Evolutionary conservation across 352 stramenopile genomes (phyloP), one percentile per base, ranked within the genome.

Genomic region (Phytopythium helicoides): DNA sequence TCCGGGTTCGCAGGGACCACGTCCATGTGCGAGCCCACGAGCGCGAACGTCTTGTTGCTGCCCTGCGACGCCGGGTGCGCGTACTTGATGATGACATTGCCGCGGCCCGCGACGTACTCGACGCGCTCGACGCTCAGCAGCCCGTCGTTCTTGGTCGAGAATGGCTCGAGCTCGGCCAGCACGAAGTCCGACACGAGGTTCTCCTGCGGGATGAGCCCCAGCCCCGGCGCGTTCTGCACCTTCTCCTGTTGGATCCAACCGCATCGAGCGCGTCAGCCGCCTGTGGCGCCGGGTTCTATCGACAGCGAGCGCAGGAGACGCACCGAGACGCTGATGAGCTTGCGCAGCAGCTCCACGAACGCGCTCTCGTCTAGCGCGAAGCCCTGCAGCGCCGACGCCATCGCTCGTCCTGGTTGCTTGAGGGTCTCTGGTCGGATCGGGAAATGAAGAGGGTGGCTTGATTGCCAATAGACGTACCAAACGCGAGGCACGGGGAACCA

Each of bases 51-150:
- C 56, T 89, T 84, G 56, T 83, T 69, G 10, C 57, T 51, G 26
- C 31, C 25, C 2, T 49, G 58, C 16, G 70, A 66, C 28, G 82
- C 71, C 12, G 71, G 49, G 21, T 81, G 71, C 22, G 50, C 33
- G 49, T 97, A 97, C 60, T 88, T 95, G 54, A 98, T 87, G 64
- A 97, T 96, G 42, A 97, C 68, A 49, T 98, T 97, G 53, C 90
- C 89, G 38, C 92, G 79, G 23, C 81, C 83, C 3, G 79, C 49
- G 31, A 89, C 84, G 60, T 95, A 97, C 58, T 85, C 83, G 37
- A 96, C 68, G 31, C 86, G 73, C 66, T 96, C 73, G 22, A 92
- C 68, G 41, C 60, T 69, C 12, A 96, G 50, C 25, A 82, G 62
- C 0, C 76, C 66, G 31, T 84, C 86, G 37, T 95, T 80, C 54